Base-by-base conservation (phyloP, 2,329 filamentous ascomycete genomes). In the Colletotrichum sp. region DNA sequence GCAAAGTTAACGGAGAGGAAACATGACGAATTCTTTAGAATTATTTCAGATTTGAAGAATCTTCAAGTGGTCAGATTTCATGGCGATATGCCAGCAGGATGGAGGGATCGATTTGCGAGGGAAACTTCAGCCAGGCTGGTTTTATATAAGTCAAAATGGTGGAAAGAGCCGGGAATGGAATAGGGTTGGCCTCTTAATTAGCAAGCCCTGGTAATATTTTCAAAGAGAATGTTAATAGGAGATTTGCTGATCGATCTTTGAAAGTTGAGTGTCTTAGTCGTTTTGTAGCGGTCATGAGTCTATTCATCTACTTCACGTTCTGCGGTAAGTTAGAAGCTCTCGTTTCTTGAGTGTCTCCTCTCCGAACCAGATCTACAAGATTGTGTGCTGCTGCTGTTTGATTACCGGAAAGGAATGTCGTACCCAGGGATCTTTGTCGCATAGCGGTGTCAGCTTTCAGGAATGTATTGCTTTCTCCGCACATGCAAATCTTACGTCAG, bases 81-180 rank as follows among this genome's bases (percentile, higher is more conserved):
- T 36, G 71, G 74, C 6, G 60, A 52, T 13, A 62, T 76, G 34
- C 74, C 74, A 3, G 16, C 10, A 4, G 71, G 71, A 10, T 76
- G 74, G 74, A 32, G 60, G 1, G 74, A 75, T 13, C 60, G 66
- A 18, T 75, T 76, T 6, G 66, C 70, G n/a, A 67, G 36, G 24
- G 74, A 66, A 43, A 61, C 32, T 2, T 16, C 28, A 8, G 71
- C 66, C 3, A 70, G 60, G 62, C 26, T 76, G 21, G 16, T 75
- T 5, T 61, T 30, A 1, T 61, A 74, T 15, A 52, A 32, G 36
- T 66, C 52, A 1, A 75, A 75, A 8, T 76, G 74, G 74, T 76
- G 74, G 74, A 76, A 56, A 43, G 74, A 76, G 8, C 28, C 66
- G n/a, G 74, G 74, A 5, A 18, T 75, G 26, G 66, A 76, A 16